These are phyloP conservation scores for Aspergillus eucalypticola DNA, from an alignment of 2,329 filamentous ascomycete species.

Conservation along the genomic window DNA sequence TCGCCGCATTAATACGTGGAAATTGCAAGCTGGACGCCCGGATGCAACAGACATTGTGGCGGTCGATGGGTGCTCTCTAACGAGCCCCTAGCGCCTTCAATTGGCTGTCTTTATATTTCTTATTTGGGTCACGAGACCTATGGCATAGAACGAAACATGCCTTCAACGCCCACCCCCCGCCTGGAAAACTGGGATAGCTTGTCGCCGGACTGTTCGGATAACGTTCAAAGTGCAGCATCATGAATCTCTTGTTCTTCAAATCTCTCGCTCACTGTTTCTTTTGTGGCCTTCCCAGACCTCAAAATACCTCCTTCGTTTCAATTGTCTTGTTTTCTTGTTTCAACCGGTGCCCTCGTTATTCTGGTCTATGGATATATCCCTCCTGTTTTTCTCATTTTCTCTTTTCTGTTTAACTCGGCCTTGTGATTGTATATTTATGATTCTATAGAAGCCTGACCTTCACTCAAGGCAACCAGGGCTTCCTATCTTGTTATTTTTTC, in stretches of 20 bases:
- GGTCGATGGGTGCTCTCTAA: too few relatives aligned
- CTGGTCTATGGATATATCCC: conserved; percentile 6
- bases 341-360: conserved; percentile 3
- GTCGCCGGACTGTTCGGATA: not conserved
- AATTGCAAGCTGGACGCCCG: not conserved
- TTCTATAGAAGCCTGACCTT: not conserved
- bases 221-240: not conserved
- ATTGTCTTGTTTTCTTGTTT: conserved; percentile 1
- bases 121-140: not conserved
- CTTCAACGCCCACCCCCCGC: not conserved
- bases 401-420: not conserved
- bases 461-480: conserved; percentile 3
- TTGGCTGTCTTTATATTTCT: not conserved
- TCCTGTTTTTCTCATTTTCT: not conserved
- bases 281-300: not conserved
- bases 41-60: not conserved
- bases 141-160: not conserved
- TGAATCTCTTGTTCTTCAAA: not conserved
- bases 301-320: conserved; percentile 2
- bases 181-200: not conserved
- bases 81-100: not conserved
- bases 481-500: conserved; percentile 2
- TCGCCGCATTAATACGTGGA: not conserved
- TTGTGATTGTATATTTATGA: conserved; percentile 17
- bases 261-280: conserved; percentile 5